Evolutionary conservation across 2,329 filamentous ascomycete genomes (phyloP).

Genomic region (Xylariaceae sp.): DNA sequence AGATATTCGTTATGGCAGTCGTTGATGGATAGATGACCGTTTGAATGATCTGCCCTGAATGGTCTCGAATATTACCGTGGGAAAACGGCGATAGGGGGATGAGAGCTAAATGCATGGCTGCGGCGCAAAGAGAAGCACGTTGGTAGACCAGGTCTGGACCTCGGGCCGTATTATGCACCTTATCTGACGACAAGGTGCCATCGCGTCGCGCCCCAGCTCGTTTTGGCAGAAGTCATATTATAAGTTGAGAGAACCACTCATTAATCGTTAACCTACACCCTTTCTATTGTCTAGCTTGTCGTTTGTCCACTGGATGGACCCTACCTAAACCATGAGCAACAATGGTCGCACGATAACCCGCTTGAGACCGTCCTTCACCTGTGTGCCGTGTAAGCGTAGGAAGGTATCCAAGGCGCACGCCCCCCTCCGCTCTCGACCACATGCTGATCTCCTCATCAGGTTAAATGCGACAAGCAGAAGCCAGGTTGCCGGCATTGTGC

Average conservation of each 20-base stretch:
- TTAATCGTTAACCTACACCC: conserved; percentile 1
- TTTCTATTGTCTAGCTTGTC: background rate
- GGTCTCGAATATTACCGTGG: background rate
- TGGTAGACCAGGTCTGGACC: background rate
- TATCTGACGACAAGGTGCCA: conserved; percentile 1
- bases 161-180: background rate
- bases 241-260: background rate
- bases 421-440: conserved; percentile 2
- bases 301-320: background rate
- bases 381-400: conserved; percentile 9
- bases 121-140: background rate
- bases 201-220: background rate
- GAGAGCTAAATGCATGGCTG: background rate
- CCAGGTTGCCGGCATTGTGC: conserved; percentile 13
- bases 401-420: conserved; percentile 9
- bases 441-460: conserved; percentile 11
- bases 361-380: conserved; percentile 11
- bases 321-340: conserved; percentile 7
- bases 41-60: background rate
- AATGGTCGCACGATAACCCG: conserved; percentile 14
- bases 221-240: background rate
- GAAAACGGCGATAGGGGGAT: background rate
- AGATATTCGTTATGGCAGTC: background rate
- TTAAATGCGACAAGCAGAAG: conserved; percentile 17
- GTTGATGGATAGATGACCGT: background rate